A percentile compares a stretch with the other conserved stretches of the same genome.
Evolutionary conservation across 768 basidiomycete species (phyloP).

Genomic region (Xerocomellus chrysenteron): DNA sequence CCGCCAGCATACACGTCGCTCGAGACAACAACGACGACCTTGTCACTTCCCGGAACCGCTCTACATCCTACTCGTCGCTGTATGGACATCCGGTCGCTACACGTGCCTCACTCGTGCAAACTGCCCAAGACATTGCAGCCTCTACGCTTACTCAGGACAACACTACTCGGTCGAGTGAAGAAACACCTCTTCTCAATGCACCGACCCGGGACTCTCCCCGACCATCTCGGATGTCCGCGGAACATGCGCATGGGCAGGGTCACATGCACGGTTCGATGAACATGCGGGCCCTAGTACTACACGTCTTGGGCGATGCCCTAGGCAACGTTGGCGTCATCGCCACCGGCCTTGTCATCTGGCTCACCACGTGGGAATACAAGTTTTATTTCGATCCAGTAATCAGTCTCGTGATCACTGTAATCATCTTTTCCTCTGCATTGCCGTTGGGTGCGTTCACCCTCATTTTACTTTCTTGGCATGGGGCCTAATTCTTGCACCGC

Average conservation of each 20-base stretch:
- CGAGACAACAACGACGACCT: slow-evolving; percentile 16
- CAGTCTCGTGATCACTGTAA: slow-evolving; percentile 89
- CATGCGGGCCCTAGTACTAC: slow-evolving; percentile 93
- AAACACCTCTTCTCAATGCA: slow-evolving; percentile 43
- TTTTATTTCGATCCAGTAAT: slow-evolving; percentile 93
- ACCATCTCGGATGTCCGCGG: slow-evolving; percentile 15
- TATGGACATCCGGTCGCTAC: slow-evolving; percentile 76
- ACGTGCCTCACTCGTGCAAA: slow-evolving; percentile 71
- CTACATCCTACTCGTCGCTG: slow-evolving; percentile 55
- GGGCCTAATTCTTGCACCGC: slow-evolving; percentile 12
- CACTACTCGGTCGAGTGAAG: slow-evolving; percentile 32
- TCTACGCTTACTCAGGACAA: slow-evolving; percentile 16
- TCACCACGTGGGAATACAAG: slow-evolving; percentile 79
- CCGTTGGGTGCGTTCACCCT: slow-evolving; percentile 65
- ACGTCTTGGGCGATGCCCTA: slow-evolving; percentile 95
- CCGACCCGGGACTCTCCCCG: neutral
- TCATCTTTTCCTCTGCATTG: slow-evolving; percentile 94
- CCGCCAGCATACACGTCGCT: slow-evolving; percentile 37
- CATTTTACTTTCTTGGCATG: neutral
- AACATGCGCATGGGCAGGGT: slow-evolving; percentile 27
- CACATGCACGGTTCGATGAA: slow-evolving; percentile 83
- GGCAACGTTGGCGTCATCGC: slow-evolving; percentile 98
- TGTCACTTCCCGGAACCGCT: slow-evolving; percentile 33
- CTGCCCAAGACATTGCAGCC: slow-evolving; percentile 77
- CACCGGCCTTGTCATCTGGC: slow-evolving; percentile 93